Conservation (phyloP, 495 filamentous ascomycete genomes). For the Cudoniella acicularis region DNA sequence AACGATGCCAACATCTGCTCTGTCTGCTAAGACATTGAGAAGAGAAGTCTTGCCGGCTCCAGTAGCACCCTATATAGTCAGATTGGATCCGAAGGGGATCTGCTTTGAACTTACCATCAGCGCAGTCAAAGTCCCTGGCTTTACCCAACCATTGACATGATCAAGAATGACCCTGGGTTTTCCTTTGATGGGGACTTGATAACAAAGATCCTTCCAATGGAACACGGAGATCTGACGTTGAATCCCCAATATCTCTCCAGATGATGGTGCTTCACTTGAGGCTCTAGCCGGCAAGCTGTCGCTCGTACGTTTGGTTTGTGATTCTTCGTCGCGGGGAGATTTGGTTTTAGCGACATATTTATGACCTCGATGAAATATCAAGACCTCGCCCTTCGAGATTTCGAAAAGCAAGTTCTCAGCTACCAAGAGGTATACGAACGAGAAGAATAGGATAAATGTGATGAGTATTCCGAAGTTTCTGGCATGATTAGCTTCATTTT, state of each 20-base stretch:
- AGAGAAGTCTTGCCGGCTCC: slow-evolving; percentile 70
- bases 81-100: background rate
- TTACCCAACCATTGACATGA: slow-evolving; percentile 84
- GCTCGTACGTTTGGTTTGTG: background rate
- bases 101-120: background rate
- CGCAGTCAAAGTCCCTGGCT: slow-evolving; percentile 83
- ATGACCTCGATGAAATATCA: slow-evolving; percentile 75
- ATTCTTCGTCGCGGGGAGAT: background rate
- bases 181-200: slow-evolving; percentile 82
- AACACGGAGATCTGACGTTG: slow-evolving; percentile 37
- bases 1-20: slow-evolving; percentile 79
- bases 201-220: slow-evolving; percentile 80
- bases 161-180: slow-evolving; percentile 74
- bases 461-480: slow-evolving; percentile 62
- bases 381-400: slow-evolving; percentile 83
- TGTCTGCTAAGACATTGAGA: slow-evolving; percentile 64
- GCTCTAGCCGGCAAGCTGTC: background rate
- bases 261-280: background rate
- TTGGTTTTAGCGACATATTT: slow-evolving; percentile 25
- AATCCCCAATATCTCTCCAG: background rate
- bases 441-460: slow-evolving; percentile 62
- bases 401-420: slow-evolving; percentile 71
- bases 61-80: slow-evolving; percentile 43
- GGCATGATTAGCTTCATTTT: no score
- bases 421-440: slow-evolving; percentile 59